A percentile compares a stretch with the other conserved stretches of the same genome.
These are phyloP conservation scores for Salisapilia sapeloensis DNA, from an alignment of 352 stramenopile genomes.

Conservation along the genomic window DNA sequence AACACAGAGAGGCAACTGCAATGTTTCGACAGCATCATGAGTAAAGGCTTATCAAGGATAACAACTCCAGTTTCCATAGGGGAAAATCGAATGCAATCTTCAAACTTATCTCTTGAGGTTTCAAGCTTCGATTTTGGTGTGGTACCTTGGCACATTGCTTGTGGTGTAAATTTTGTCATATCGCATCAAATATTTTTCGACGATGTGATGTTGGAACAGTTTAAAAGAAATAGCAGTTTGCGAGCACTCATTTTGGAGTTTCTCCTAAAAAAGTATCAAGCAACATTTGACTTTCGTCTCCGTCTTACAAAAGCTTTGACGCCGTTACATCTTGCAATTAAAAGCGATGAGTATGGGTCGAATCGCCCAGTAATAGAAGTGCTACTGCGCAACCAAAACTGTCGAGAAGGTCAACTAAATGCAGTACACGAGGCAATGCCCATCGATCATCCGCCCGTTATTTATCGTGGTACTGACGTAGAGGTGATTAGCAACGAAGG, in stretches of 20 bases:
- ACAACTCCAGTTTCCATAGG: no score
- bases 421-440: constrained; percentile 29
- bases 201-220: constrained; percentile 18
- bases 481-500: constrained; percentile 5
- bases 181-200: constrained; percentile 17
- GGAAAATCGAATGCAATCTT: no score
- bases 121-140: constrained; percentile 14
- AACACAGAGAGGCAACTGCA: constrained; percentile 22
- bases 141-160: constrained; percentile 44
- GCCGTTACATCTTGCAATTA: constrained; percentile 23
- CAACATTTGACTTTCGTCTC: constrained; percentile 18
- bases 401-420: constrained; percentile 11
- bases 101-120: no score
- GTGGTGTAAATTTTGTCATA: constrained; percentile 21
- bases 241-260: constrained; percentile 20
- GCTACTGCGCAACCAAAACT: constrained; percentile 8
- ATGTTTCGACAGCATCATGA: constrained; percentile 36
- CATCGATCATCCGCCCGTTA: constrained; percentile 21
- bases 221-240: constrained; percentile 17
- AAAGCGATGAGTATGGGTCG: constrained; percentile 23
- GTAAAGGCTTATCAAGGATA: constrained; percentile 16
- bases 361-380: constrained; percentile 32
- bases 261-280: constrained; percentile 10
- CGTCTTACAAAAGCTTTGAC: constrained; percentile 15
- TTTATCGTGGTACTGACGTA: constrained; percentile 12